These are phyloP conservation scores for Yamadazyma mexicana DNA, from an alignment of 1,139 yeast genomes.

Conservation along the genomic window DNA sequence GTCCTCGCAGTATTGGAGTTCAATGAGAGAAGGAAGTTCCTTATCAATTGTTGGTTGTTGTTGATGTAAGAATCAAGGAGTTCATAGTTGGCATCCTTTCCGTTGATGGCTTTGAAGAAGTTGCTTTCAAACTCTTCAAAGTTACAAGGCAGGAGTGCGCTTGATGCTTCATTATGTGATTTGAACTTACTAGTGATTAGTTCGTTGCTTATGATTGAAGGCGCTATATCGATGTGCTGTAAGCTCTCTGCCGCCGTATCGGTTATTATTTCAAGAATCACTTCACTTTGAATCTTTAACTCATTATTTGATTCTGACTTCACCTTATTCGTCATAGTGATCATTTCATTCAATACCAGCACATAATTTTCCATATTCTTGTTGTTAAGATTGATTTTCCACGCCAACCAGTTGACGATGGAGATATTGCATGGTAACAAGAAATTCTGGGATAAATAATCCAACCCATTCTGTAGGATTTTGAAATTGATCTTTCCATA, in stretches of 20 bases:
- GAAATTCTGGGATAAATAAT: constrained; percentile 44
- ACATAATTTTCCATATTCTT: constrained; percentile 11
- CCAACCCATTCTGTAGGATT: constrained; percentile 41
- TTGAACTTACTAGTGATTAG: constrained; percentile 2
- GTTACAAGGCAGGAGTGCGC: neutral
- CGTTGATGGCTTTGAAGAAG: constrained; percentile 14
- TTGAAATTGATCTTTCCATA: constrained; percentile 45
- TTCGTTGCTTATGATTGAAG: constrained; percentile 4
- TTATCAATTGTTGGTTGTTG: constrained; percentile 7
- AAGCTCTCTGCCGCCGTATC: constrained; percentile 1
- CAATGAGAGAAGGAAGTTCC: constrained; percentile 8
- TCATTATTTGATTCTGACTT: constrained; percentile 17
- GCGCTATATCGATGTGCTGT: constrained; percentile 1
- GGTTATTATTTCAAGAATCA: constrained; percentile 9
- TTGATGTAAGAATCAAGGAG: constrained; percentile 11
- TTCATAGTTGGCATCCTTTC: constrained; percentile 10
- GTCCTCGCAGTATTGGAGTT: constrained; percentile 21
- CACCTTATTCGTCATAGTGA: constrained; percentile 21
- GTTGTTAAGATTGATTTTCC: constrained; percentile 15
- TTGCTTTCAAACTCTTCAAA: constrained; percentile 15
- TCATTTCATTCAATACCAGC: constrained; percentile 16
- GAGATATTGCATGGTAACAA: constrained; percentile 41
- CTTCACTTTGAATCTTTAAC: constrained; percentile 12
- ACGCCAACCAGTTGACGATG: constrained; percentile 34
- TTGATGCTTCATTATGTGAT: neutral